Conservation (phyloP, 345 rosid species). For the Microcos paniculata region DNA sequence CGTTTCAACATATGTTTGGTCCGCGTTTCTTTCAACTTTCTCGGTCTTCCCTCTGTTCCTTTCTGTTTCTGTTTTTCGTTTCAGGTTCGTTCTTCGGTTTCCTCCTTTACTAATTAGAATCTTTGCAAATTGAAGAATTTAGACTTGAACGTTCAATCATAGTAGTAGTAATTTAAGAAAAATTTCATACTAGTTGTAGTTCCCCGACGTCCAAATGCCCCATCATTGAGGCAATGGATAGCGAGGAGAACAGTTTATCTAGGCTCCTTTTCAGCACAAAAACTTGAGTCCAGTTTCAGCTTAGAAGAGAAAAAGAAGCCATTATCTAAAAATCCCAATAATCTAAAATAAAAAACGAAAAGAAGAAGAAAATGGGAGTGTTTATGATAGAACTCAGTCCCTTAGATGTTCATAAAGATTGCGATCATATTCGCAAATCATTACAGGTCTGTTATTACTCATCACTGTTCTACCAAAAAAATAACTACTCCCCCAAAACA, state of each 20-base stretch:
- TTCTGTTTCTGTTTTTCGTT: too few species aligned
- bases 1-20: too few species aligned
- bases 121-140: too few species aligned
- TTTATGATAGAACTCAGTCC: constrained; percentile 59
- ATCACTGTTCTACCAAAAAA: constrained; percentile 44
- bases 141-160: too few species aligned
- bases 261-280: constrained; percentile 27
- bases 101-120: too few species aligned
- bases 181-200: constrained; percentile 26
- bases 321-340: neutral
- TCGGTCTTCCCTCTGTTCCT: too few species aligned
- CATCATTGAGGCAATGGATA: constrained; percentile 38
- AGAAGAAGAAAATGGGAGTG: neutral
- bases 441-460: constrained; percentile 92
- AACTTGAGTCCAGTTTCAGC: neutral
- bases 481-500: neutral
- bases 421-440: constrained; percentile 92
- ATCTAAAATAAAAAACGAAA: neutral
- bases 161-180: too few species aligned
- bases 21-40: too few species aligned
- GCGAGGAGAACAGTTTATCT: constrained; percentile 53
- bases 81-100: too few species aligned
- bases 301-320: neutral
- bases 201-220: constrained; percentile 55
- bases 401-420: constrained; percentile 81